A percentile compares a stretch with the other conserved stretches of the same genome.
Conservation (phyloP, 106 monocot species). For the Triglochin maritima region DNA sequence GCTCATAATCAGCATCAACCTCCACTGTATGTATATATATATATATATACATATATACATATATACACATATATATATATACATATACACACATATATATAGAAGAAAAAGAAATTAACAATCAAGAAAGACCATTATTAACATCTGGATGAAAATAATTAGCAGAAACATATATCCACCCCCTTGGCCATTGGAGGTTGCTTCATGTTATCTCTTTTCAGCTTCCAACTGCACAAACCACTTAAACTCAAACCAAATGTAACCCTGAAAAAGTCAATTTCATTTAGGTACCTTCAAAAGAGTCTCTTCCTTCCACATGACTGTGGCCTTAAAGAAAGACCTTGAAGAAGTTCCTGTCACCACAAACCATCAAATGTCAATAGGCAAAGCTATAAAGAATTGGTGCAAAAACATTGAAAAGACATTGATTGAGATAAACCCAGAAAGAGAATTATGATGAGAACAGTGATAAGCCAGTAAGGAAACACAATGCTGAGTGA, state of each 20-base stretch:
- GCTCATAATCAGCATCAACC: neutral
- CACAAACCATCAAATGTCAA: neutral
- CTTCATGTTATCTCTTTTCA: neutral
- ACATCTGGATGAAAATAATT: no score
- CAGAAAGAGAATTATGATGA: slow-evolving; percentile 50
- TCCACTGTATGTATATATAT: neutral
- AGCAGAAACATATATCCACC: no score
- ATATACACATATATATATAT: no score
- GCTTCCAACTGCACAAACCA: neutral
- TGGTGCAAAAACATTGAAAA: neutral
- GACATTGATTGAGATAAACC: slow-evolving; percentile 12
- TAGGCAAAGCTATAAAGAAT: neutral
- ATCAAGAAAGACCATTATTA: no score
- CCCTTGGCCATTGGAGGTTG: neutral
- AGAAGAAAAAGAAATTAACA: no score
- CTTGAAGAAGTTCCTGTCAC: neutral
- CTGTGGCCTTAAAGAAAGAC: slow-evolving; percentile 6
- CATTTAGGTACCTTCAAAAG: neutral
- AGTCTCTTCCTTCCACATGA: slow-evolving; percentile 5
- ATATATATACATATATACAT: no score
- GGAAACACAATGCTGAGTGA: slow-evolving; percentile 54
- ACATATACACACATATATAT: no score
- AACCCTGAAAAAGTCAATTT: neutral
- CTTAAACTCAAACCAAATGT: neutral
- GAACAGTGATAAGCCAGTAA: slow-evolving; percentile 52